These are phyloP conservation scores for Lipomyces yamadae DNA, from an alignment of 805 yeast species.

Conservation along the genomic window DNA sequence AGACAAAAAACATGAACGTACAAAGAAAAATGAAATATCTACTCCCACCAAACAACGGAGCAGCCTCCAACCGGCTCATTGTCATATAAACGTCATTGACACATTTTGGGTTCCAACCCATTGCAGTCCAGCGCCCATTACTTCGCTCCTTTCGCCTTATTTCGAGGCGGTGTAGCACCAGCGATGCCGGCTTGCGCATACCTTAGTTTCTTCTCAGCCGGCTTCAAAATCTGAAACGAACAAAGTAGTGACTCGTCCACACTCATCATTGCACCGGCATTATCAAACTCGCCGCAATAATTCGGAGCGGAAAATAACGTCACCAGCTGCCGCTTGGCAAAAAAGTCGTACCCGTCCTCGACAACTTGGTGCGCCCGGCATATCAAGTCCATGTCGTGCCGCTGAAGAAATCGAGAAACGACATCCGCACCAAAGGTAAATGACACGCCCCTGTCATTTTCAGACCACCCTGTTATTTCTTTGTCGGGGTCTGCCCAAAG, in stretches of 20 bases:
- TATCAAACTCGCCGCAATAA: constrained; percentile 94
- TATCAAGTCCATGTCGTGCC: constrained; percentile 96
- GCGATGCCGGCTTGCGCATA: constrained; percentile 51
- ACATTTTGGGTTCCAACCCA: background rate
- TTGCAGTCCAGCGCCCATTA: too few relatives aligned
- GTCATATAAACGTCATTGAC: too few relatives aligned
- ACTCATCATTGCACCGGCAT: constrained; percentile 99
- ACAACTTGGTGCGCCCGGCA: constrained; percentile 99
- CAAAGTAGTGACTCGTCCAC: constrained; percentile 87
- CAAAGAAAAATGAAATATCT: background rate
- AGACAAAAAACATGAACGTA: background rate
- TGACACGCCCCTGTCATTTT: constrained; percentile 97
- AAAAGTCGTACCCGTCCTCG: constrained; percentile 98
- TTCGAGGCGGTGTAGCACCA: constrained; percentile 13
- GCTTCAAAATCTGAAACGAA: constrained; percentile 90
- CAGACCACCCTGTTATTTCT: constrained; percentile 98
- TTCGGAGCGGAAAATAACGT: constrained; percentile 96
- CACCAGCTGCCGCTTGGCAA: constrained; percentile 92
- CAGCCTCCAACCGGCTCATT: background rate
- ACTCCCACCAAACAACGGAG: background rate
- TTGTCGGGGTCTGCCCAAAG: constrained; percentile 99
- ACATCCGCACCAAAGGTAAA: constrained; percentile 99
- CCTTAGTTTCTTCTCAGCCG: constrained; percentile 93
- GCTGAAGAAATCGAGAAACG: constrained; percentile 91
- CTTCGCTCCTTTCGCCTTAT: background rate